phyloP scores from a whole-genome alignment of 345 rosid species.

The Citrus medica region DNA sequence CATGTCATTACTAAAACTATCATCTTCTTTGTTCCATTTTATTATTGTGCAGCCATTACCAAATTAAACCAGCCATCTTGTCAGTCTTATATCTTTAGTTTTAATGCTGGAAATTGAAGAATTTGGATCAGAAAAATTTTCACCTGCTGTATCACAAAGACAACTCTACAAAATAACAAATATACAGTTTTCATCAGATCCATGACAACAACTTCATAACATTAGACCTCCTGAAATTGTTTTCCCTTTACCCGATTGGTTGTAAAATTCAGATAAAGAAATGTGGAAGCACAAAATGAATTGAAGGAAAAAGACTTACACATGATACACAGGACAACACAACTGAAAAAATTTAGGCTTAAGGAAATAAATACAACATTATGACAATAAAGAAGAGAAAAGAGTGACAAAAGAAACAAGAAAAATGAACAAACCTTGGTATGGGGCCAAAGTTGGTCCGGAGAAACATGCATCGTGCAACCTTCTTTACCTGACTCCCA shows the following conservation, averaged over 20 bases:
- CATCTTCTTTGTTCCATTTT: not conserved
- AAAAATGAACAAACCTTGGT: conserved; percentile 60
- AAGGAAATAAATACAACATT: not conserved
- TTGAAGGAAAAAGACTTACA: not conserved
- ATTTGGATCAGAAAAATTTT: not conserved
- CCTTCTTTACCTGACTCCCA: conserved; percentile 98
- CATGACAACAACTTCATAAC: not conserved
- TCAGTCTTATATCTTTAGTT: not conserved
- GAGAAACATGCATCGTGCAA: conserved; percentile 99
- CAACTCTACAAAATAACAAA: not conserved
- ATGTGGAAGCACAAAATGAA: not conserved
- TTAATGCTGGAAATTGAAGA: not conserved
- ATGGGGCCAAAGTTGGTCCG: conserved; percentile 99
- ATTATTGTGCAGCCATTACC: not conserved
- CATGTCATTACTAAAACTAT: not conserved
- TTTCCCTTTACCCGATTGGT: not conserved
- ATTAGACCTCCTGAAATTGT: not conserved
- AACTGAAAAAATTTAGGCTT: not conserved
- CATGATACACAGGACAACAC: not conserved
- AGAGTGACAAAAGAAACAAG: not conserved
- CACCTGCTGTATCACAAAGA: not conserved
- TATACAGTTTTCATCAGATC: not conserved
- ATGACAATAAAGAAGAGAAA: not conserved
- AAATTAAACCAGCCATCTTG: not conserved
- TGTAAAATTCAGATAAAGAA: not conserved